Evolutionary conservation across 2,329 filamentous ascomycete genomes (phyloP), one percentile per base, ranked within the genome.

Genomic region (Neonectria hederae): DNA sequence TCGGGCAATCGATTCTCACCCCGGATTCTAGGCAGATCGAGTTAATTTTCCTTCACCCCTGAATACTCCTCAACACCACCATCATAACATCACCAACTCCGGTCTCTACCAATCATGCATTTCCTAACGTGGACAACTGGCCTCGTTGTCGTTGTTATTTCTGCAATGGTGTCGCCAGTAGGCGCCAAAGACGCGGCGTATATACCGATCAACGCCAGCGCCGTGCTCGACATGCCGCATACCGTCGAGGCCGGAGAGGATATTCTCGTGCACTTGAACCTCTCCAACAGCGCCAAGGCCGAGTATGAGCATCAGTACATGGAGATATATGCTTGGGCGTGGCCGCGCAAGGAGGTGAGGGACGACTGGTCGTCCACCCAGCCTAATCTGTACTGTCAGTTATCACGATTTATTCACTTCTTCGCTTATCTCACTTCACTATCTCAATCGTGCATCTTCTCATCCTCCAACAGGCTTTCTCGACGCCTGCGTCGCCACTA

Each of bases 401-500:
- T 5, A 19, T 30, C 38, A 21, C 48, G 13, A 17, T 30, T 17
- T 5, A 17, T 38, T n/a, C 17, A 7, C 10, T 43, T 7, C 24
- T n/a, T 51, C 30, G 3, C 13, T 14, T n/a, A 2, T 52, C 5
- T 5, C 13, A 7, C 13, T 6, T 24, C 11, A 24, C 10, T 11
- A 21, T 30, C 28, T 21, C 11, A 7, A 43, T 21, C 7, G 21
- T 11, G 19, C 8, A 22, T 24, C 8, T 21, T 24, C n/a, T 46
- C n/a, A 63, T 21, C 10, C 38, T 9, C 11, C 21, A 14, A 8
- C 4, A 63, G 60, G 60, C 21, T 46, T 63, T 19, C 54, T 63
- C 22, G 49, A 63, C 35, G 19, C 26, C 30, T 63, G 61, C 13
- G 32, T 63, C 13, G 40, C 61, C 35, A 63, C 61, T 14, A 63